These are phyloP conservation scores for Gleditsia sinensis DNA, from an alignment of 306 rosid species.

Conservation along the genomic window DNA sequence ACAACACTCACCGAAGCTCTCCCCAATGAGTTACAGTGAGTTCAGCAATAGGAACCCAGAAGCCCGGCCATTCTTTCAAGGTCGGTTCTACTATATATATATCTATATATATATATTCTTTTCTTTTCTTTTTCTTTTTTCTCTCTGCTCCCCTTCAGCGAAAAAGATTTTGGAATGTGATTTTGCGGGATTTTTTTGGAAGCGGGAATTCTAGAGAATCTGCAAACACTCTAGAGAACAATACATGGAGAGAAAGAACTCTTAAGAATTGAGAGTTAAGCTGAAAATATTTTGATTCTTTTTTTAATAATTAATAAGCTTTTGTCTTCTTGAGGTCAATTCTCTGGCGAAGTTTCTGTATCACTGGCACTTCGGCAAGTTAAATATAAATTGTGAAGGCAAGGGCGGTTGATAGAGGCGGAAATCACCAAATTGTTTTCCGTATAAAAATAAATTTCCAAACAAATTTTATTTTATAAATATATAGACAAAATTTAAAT, in stretches of 20 bases:
- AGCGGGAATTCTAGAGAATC: constrained; percentile 59
- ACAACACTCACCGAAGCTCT: constrained; percentile 48
- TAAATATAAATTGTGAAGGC: not conserved
- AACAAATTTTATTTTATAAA: too few species aligned
- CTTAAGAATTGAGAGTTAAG: not conserved
- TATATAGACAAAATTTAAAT: too few species aligned
- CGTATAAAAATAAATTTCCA: not conserved
- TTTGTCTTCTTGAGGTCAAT: not conserved
- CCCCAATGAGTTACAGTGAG: constrained; percentile 48
- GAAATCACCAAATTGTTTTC: not conserved
- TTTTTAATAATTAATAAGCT: too few species aligned
- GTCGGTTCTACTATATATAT: constrained; percentile 52
- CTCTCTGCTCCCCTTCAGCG: constrained; percentile 20
- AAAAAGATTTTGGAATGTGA: constrained; percentile 43
- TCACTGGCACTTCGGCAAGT: not conserved
- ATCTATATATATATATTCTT: too few species aligned
- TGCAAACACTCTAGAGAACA: constrained; percentile 29
- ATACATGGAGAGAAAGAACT: constrained; percentile 5
- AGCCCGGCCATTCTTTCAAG: constrained; percentile 36
- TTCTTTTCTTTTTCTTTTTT: too few species aligned
- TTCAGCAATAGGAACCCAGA: constrained; percentile 40
- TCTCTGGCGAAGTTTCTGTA: not conserved
- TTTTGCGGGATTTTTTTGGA: constrained; percentile 38
- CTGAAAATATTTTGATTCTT: not conserved
- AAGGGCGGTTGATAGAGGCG: not conserved